Evolutionary conservation across 2,329 filamentous ascomycete genomes (phyloP).

Genomic region (Penicillium concentricum): DNA sequence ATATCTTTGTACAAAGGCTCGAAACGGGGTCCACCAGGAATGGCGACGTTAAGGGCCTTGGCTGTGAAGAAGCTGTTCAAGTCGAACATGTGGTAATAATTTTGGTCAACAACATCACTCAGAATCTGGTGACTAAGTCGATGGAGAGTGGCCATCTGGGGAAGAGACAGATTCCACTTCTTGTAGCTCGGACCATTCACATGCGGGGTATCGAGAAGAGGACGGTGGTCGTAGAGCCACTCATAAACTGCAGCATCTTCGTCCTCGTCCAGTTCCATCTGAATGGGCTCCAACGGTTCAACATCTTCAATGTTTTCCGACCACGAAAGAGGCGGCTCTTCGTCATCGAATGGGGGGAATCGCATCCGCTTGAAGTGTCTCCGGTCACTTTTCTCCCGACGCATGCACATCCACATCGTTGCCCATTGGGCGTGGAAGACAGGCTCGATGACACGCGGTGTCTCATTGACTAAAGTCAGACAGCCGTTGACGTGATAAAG

Average conservation of each 20-base stretch:
- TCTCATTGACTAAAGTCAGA: slow-evolving; percentile 94
- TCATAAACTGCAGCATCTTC: slow-evolving; percentile 90
- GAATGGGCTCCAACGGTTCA: slow-evolving; percentile 93
- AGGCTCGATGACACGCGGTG: slow-evolving; percentile 92
- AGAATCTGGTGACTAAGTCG: slow-evolving; percentile 86
- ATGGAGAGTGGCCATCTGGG: slow-evolving; percentile 94
- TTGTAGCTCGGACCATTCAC: slow-evolving; percentile 98
- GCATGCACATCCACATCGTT: slow-evolving; percentile 99
- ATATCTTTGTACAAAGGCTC: slow-evolving; percentile 98
- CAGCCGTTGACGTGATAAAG: slow-evolving; percentile 98
- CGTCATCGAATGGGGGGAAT: slow-evolving; percentile 97
- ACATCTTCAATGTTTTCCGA: slow-evolving; percentile 99
- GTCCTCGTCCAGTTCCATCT: slow-evolving; percentile 94
- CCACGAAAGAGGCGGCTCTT: slow-evolving; percentile 96
- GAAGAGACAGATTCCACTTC: slow-evolving; percentile 86
- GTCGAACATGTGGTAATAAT: slow-evolving; percentile 98
- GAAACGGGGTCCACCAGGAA: slow-evolving; percentile 95
- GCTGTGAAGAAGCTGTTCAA: slow-evolving; percentile 92
- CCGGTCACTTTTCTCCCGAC: slow-evolving; percentile 94
- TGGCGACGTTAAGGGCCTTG: slow-evolving; percentile 93
- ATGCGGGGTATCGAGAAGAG: slow-evolving; percentile 84
- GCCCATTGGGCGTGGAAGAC: slow-evolving; percentile 99
- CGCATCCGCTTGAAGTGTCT: slow-evolving; percentile 98
- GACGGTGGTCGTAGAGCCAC: slow-evolving; percentile 96
- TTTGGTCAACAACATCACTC: slow-evolving; percentile 89